These are phyloP conservation scores for Apiospora malaysiana DNA, from an alignment of 2,329 filamentous ascomycete genomes.

Conservation along the genomic window DNA sequence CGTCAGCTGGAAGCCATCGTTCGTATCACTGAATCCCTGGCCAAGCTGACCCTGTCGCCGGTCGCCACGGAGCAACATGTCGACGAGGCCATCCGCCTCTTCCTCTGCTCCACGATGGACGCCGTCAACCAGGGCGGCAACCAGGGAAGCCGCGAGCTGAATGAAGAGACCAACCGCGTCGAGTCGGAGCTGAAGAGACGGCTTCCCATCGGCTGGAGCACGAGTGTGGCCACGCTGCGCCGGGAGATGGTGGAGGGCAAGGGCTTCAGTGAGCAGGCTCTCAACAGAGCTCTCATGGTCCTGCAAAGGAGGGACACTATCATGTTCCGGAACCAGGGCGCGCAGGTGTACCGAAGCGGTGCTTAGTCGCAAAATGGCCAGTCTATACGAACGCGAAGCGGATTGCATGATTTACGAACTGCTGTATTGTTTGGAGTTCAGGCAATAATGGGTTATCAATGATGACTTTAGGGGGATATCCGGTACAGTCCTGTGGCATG, in stretches of 20 bases:
- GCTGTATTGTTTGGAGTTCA: conserved; percentile 24
- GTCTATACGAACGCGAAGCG: background rate
- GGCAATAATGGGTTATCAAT: background rate
- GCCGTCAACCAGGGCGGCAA: conserved; percentile 90
- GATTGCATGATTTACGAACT: conserved; percentile 21
- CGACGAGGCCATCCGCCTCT: conserved; percentile 95
- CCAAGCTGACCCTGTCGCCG: conserved; percentile 85
- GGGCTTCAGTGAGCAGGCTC: conserved; percentile 84
- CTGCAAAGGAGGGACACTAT: conserved; percentile 88
- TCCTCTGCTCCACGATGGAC: conserved; percentile 97
- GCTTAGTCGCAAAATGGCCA: conserved; percentile 50
- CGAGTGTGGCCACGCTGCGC: conserved; percentile 82
- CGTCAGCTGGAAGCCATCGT: conserved; percentile 97
- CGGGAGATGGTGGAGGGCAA: conserved; percentile 92
- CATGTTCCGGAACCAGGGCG: conserved; percentile 78
- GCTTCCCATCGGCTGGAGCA: conserved; percentile 94
- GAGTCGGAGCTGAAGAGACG: conserved; percentile 88
- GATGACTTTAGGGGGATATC: conserved; percentile 11
- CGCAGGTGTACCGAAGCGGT: conserved; percentile 76
- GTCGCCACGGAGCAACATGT: conserved; percentile 91
- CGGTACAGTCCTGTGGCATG: background rate
- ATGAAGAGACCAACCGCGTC: conserved; percentile 85
- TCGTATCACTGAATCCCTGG: conserved; percentile 93
- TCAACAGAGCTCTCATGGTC: conserved; percentile 85
- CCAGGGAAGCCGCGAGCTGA: conserved; percentile 83